Conservation (phyloP, 768 basidiomycete species). For the Melanogaster broomeanus region DNA sequence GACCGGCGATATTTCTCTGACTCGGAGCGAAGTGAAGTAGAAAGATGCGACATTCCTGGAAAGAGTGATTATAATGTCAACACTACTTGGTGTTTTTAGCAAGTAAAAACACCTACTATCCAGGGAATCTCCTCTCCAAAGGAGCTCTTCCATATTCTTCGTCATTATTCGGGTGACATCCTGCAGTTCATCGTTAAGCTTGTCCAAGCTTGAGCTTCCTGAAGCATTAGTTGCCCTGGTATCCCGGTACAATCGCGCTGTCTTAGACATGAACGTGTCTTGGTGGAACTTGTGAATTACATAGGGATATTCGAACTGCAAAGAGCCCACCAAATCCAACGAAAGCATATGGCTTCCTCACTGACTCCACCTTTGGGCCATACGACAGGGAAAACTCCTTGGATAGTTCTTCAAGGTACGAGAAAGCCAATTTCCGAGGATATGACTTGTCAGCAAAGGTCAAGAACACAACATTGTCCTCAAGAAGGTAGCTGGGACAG, state of each 20-base stretch:
- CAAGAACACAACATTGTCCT: constrained; percentile 92
- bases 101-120: constrained; percentile 67
- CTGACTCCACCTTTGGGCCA: constrained; percentile 88
- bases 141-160: constrained; percentile 99
- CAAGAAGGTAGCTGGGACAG: constrained; percentile 81
- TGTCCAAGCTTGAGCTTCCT: constrained; percentile 69
- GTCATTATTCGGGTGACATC: constrained; percentile 99
- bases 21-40: constrained; percentile 91
- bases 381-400: constrained; percentile 95
- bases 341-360: constrained; percentile 97
- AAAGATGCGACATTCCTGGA: constrained; percentile 94
- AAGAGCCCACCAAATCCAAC: constrained; percentile 85
- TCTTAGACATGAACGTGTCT: constrained; percentile 99
- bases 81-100: background rate
- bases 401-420: constrained; percentile 93
- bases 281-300: constrained; percentile 2
- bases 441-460: constrained; percentile 97
- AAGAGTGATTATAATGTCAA: constrained; percentile 2
- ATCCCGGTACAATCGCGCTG: constrained; percentile 92
- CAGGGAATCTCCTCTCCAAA: constrained; percentile 97
- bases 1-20: constrained; percentile 98
- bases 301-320: background rate
- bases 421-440: constrained; percentile 95
- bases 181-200: constrained; percentile 92
- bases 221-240: constrained; percentile 81